Evolutionary conservation across 2,329 filamentous ascomycete species (phyloP).

Genomic region (Colletotrichum orbiculare): DNA sequence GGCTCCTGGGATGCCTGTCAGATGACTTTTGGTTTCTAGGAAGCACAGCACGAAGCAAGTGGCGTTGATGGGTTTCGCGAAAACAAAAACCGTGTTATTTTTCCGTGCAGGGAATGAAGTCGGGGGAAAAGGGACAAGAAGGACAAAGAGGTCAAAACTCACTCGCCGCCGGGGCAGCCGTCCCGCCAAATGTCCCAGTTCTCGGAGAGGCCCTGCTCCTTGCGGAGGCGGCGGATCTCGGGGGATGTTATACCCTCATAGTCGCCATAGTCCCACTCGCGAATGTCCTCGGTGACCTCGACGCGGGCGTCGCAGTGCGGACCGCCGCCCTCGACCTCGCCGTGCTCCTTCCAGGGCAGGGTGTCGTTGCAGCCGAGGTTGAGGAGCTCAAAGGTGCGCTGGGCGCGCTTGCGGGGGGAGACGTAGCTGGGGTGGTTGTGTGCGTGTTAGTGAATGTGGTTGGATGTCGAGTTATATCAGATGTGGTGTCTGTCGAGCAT

Average conservation of each 20-base stretch:
- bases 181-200: conserved; percentile 91
- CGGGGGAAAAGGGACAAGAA: background rate
- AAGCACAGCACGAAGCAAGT: too few species aligned
- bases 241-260: conserved; percentile 84
- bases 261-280: conserved; percentile 89
- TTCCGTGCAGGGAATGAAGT: background rate
- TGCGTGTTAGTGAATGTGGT: background rate
- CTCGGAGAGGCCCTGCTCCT: conserved; percentile 65
- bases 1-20: conserved; percentile 60
- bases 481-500: conserved; percentile 64
- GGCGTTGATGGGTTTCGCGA: too few species aligned
- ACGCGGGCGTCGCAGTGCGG: conserved; percentile 69
- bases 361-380: conserved; percentile 75
- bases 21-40: too few species aligned
- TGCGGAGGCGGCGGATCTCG: conserved; percentile 71
- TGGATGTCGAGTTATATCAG: conserved; percentile 57
- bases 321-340: conserved; percentile 44
- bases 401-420: conserved; percentile 85
- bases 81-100: too few species aligned
- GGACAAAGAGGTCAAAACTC: conserved; percentile 47
- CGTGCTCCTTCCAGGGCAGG: conserved; percentile 75
- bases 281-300: conserved; percentile 76
- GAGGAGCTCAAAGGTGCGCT: conserved; percentile 90
- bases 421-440: conserved; percentile 70
- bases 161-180: conserved; percentile 88